phyloP scores from a whole-genome alignment of 805 yeast species.

The Tetrapisispora iriomotensis region DNA sequence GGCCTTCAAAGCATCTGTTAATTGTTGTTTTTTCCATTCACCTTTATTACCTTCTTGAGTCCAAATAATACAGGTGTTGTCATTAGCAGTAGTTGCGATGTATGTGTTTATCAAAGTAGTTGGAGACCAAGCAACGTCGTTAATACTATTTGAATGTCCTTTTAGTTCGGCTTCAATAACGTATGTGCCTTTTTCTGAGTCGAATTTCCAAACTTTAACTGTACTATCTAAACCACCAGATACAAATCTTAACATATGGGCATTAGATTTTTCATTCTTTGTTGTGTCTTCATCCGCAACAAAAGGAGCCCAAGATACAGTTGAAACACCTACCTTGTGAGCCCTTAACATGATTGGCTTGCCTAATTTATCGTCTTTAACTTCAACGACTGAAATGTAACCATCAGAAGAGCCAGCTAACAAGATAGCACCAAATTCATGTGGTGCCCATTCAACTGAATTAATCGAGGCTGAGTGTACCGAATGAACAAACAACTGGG shows the following conservation, averaged over 20 bases:
- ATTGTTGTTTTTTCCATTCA: conserved; percentile 64
- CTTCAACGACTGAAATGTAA: conserved; percentile 73
- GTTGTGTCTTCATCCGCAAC: conserved; percentile 49
- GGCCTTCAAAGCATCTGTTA: conserved; percentile 82
- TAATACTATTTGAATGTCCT: conserved; percentile 92
- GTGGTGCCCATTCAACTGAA: conserved; percentile 89
- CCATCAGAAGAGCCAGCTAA: conserved; percentile 88
- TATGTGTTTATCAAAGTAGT: conserved; percentile 70
- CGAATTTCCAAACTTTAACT: conserved; percentile 77
- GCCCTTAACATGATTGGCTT: conserved; percentile 46
- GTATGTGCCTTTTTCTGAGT: conserved; percentile 43
- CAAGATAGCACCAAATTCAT: conserved; percentile 82
- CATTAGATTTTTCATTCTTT: conserved; percentile 21
- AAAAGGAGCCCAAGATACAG: conserved; percentile 89
- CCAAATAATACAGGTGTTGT: conserved; percentile 86
- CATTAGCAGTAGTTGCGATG: conserved; percentile 91
- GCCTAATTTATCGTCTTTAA: conserved; percentile 72
- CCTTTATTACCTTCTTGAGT: conserved; percentile 54
- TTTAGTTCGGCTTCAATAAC: conserved; percentile 60
- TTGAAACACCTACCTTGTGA: conserved; percentile 81
- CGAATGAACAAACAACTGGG: conserved; percentile 66
- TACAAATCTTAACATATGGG: conserved; percentile 57
- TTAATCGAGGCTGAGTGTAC: conserved; percentile 87
- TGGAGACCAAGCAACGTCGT: conserved; percentile 96
- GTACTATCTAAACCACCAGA: conserved; percentile 88